Evolutionary conservation across 2,329 filamentous ascomycete genomes (phyloP).

Genomic region (Claviceps spartinae): DNA sequence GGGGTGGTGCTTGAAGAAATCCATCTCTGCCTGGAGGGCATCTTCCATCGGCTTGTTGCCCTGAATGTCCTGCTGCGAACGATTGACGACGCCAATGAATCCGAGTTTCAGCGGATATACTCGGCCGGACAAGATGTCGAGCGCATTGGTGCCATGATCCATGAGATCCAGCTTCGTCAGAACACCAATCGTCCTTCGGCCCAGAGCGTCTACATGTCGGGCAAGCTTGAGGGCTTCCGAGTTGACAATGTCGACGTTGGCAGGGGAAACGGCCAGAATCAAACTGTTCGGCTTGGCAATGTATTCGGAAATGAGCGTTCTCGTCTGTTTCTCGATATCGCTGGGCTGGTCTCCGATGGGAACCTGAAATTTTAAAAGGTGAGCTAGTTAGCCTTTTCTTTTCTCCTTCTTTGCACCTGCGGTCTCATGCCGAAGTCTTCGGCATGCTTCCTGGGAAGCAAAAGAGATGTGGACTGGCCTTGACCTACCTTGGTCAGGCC

Average conservation of each 20-base stretch:
- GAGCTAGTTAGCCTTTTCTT: background rate
- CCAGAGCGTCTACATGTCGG: constrained; percentile 89
- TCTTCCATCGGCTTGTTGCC: constrained; percentile 90
- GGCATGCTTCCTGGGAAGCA: constrained; percentile 7
- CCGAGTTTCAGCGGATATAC: constrained; percentile 95
- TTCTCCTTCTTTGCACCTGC: background rate
- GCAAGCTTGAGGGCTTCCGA: constrained; percentile 95
- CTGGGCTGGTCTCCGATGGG: constrained; percentile 95
- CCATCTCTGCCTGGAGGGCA: constrained; percentile 74
- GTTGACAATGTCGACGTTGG: constrained; percentile 96
- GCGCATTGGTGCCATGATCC: constrained; percentile 95
- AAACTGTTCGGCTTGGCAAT: constrained; percentile 99
- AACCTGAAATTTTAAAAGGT: constrained; percentile 37
- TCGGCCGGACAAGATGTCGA: constrained; percentile 93
- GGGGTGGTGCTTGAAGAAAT: constrained; percentile 95
- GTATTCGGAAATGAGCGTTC: constrained; percentile 92
- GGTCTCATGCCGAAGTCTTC: background rate
- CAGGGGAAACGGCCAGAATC: constrained; percentile 87
- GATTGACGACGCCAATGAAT: constrained; percentile 95
- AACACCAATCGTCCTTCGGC: constrained; percentile 88
- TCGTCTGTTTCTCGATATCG: constrained; percentile 97
- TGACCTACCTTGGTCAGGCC: constrained; percentile 74
- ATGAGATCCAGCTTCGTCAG: constrained; percentile 95
- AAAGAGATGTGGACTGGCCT: constrained; percentile 9
- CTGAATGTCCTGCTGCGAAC: constrained; percentile 96